These are phyloP conservation scores for Dimocarpus longan DNA, from an alignment of 345 rosid genomes.

Conservation along the genomic window DNA sequence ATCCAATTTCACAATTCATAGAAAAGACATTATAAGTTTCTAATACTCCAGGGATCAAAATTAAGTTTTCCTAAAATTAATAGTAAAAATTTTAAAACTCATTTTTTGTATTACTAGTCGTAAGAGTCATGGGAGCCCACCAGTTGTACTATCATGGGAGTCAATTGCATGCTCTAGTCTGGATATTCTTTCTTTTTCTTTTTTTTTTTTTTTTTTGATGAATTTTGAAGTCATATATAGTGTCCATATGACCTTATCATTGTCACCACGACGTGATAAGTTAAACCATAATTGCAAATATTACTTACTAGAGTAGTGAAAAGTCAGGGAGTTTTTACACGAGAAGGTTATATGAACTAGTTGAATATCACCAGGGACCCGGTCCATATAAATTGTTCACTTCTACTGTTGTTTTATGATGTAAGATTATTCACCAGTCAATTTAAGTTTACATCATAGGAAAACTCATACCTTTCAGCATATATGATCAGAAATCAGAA, in stretches of 20 bases:
- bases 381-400: neutral
- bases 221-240: neutral
- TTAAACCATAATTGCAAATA: neutral
- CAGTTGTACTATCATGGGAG: neutral
- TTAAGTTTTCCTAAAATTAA: too few species aligned
- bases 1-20: too few species aligned
- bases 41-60: too few species aligned
- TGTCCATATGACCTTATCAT: neutral
- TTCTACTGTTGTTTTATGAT: neutral
- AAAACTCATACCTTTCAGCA: slow-evolving; percentile 2
- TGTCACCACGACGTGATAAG: neutral
- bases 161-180: neutral
- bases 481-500: neutral
- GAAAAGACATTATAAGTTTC: too few species aligned
- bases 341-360: neutral
- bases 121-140: neutral
- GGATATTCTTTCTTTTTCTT: too few species aligned
- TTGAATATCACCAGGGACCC: neutral
- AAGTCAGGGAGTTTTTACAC: neutral
- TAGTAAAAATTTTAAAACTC: too few species aligned
- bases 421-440: neutral
- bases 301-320: neutral
- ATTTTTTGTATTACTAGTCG: too few species aligned
- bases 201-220: neutral
- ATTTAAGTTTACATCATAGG: neutral